Percentiles rank a stretch among this genome's conserved stretches.
These are phyloP conservation scores for Fusarium sp. DNA, from an alignment of 2,329 filamentous ascomycete genomes.

Conservation along the genomic window DNA sequence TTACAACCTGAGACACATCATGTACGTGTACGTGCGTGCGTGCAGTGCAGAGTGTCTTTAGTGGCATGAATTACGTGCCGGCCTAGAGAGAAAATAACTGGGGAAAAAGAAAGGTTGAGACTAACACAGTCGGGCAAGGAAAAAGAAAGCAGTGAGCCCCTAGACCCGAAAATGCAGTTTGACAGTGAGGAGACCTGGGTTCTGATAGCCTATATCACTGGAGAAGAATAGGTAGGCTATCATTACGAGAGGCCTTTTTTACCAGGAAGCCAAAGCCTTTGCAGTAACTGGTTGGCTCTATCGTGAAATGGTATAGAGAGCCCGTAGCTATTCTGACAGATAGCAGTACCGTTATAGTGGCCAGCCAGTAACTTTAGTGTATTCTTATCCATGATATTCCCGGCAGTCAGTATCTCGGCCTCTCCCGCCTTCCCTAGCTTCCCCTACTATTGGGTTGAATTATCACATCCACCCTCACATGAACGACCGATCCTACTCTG, in stretches of 20 bases:
- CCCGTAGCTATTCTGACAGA: not conserved
- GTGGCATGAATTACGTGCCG: constrained; percentile 18
- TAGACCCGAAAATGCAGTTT: not conserved
- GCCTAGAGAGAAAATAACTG: constrained; percentile 9
- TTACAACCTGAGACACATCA: constrained; percentile 21
- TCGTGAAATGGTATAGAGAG: not conserved
- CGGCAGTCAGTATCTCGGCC: constrained; percentile 19
- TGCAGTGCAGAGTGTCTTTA: not conserved
- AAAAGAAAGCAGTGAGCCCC: constrained; percentile 22
- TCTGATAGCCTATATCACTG: not conserved
- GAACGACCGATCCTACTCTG: constrained; percentile 9
- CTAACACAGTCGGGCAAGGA: constrained; percentile 8
- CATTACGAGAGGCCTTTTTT: not conserved
- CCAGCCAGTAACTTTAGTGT: not conserved
- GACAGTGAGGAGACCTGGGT: not conserved
- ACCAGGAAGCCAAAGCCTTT: not conserved
- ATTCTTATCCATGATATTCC: constrained; percentile 12
- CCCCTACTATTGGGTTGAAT: not conserved
- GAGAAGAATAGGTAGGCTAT: not conserved
- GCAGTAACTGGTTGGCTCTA: not conserved
- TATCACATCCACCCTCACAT: not conserved
- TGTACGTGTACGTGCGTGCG: constrained; percentile 9
- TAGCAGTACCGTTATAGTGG: not conserved
- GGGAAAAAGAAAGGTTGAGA: constrained; percentile 22
- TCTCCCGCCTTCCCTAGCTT: constrained; percentile 29